Percentiles rank a stretch among this genome's conserved stretches.
Evolutionary conservation across 768 basidiomycete genomes (phyloP).

Genomic region (Udeniomyces megalosporus): DNA sequence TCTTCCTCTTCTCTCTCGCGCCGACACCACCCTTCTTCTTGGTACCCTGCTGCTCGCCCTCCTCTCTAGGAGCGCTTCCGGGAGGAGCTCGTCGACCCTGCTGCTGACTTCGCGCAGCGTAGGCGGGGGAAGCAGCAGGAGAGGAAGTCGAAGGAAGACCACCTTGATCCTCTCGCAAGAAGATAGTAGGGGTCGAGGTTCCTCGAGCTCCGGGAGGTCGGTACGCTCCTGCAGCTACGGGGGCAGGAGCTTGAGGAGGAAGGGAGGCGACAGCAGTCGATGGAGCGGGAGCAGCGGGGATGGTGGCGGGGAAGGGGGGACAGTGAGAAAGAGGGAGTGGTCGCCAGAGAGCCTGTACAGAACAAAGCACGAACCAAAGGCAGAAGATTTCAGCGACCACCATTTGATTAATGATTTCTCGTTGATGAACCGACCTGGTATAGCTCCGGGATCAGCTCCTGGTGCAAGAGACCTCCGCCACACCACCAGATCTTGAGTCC

Average conservation of each 20-base stretch:
- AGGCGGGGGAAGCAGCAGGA: conserved; percentile 21
- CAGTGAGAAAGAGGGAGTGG: conserved; percentile 51
- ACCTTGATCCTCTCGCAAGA: conserved; percentile 82
- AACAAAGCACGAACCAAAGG: not conserved
- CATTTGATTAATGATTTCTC: too few relatives aligned
- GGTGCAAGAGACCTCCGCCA: conserved; percentile 67
- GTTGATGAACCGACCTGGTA: too few relatives aligned
- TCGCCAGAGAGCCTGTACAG: conserved; percentile 46
- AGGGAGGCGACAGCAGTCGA: conserved; percentile 33
- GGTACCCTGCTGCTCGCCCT: conserved; percentile 28
- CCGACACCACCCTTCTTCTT: conserved; percentile 16
- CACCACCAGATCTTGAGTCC: conserved; percentile 95
- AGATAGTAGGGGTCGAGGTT: conserved; percentile 67
- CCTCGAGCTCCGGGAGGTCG: conserved; percentile 87
- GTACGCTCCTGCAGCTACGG: conserved; percentile 58
- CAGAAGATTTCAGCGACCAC: too few relatives aligned
- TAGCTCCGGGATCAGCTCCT: conserved; percentile 67
- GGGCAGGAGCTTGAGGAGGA: conserved; percentile 37
- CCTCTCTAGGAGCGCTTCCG: conserved; percentile 33
- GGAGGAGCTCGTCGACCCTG: conserved; percentile 24
- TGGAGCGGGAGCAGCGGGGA: conserved; percentile 56
- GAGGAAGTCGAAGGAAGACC: conserved; percentile 36
- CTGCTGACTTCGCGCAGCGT: conserved; percentile 23
- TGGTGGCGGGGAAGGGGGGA: conserved; percentile 47
- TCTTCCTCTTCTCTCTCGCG: not conserved